Base-by-base conservation (phyloP, 1,284 basidiomycete genomes). In the Ceratobasidium sp. region DNA sequence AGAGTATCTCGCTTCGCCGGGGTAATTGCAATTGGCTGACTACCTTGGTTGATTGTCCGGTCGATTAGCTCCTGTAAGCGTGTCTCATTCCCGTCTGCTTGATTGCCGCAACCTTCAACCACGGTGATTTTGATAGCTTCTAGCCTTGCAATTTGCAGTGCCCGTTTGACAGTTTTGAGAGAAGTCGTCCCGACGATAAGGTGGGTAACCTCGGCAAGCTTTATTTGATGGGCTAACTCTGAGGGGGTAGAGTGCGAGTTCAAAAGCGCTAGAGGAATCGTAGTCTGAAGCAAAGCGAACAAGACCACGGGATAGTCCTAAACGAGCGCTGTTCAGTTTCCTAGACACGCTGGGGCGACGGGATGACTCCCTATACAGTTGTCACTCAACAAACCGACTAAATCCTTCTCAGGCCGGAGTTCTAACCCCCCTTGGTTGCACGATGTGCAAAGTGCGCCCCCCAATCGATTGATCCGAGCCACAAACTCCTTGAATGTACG, bases 231-330 rank as follows among this genome's bases (percentile, higher is more conserved):
- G 55, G 84, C 83, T 34, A 92, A 83, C 79, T 93, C 91, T 69
- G 87, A 87, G 1, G 85, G 81, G 5, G 91, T 92, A 0, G 87
- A 86, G 74, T 88, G 88, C 0, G 87, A 83, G 0, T 90, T 89
- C 26, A 92, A 84, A 64, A 88, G 81, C 5, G 84, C 85, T 75
- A 90, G 85, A 0, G 90, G 91, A 0, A 86, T 84, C 0, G 89
- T 84, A 50, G 87, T 80, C 32, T 80, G 82, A 41, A 92, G 77
- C 18, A 87, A 79, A 1, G 90, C 82, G 73, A 90, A 86, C 2
- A 89, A 75, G 5, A 91, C 77, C 3, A 85, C 82, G 34, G 87
- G 80, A 76, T 86, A 92, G 67, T 92, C 89, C 91, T 92, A 70
- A 18, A 43, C 14, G 14, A 39, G 14, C 36, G 46, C 34, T 72